Base-by-base conservation (phyloP, 805 yeast species). In the Phaffomyces thermotolerans region DNA sequence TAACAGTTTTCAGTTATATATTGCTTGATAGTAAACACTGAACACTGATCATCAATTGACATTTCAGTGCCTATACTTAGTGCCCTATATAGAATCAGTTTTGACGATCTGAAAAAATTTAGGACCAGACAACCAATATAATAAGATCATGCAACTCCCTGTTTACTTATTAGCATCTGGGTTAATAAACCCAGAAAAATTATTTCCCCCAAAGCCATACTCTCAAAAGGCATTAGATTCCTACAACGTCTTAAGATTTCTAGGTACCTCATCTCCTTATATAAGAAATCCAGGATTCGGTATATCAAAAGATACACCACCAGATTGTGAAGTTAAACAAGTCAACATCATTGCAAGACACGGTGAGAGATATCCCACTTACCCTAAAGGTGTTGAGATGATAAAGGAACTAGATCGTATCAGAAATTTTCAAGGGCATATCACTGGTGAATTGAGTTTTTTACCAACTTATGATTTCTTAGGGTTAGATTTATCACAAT, bases 181-280 rank as follows among this genome's bases (percentile, higher is more conserved):
- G 14, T 27, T 27, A 27, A 27, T 27, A 9, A 27, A 12, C 29
- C 29, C 29, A 12, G 29, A 27, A 27, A 27, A 13, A 6, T 9
- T 20, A 20, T 5, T 27, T 13, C 29, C 12, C 22, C 34, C 8
- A n/a, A 45, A 54, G 35, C 62, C 60, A 25, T 59, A 52, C 36
- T 34, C 51, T 1, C 69, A 68, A 51, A 46, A 48, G 4, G 57
- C 67, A 2, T 24, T 50, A 7, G 75, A 71, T 43, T 75, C 75
- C 43, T 69, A 65, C 57, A 78, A 75, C 49, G 53, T 73, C 17
- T 58, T 73, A 42, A 64, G 68, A 37, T 71, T 65, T 52, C 60
- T 72, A 41, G 78, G 75, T 13, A 79, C 79, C n/a, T 52, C 69
- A 30, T 79, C 75, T 1, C 84, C 84, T 9, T 78, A 68, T 54